phyloP scores from a whole-genome alignment of 441 rosid genomes.

The Gossypium trilobum region DNA sequence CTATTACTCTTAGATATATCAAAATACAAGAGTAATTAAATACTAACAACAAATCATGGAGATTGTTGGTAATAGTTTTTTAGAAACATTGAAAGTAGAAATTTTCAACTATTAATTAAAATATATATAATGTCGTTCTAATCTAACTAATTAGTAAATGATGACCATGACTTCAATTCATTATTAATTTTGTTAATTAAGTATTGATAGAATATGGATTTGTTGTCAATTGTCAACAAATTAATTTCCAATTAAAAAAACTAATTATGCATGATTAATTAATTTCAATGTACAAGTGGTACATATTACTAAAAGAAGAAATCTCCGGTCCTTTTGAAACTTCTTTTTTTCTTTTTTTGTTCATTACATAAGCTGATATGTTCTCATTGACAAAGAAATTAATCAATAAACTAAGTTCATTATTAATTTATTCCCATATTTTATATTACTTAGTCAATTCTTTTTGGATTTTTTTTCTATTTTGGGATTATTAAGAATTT shows the following conservation, averaged over 20 bases:
- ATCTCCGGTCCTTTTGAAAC: no score
- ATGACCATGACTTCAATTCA: background rate
- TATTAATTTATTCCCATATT: no score
- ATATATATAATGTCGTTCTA: background rate
- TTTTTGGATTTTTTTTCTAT: no score
- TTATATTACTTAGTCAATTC: no score
- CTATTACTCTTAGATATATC: no score
- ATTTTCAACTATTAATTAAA: background rate
- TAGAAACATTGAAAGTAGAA: background rate
- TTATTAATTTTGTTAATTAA: background rate
- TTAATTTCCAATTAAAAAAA: conserved; percentile 1
- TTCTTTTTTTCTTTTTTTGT: no score
- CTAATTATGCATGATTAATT: background rate
- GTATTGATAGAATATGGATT: background rate
- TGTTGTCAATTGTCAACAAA: conserved; percentile 17
- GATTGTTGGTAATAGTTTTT: background rate
- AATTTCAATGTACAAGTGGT: background rate
- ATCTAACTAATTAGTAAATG: background rate
- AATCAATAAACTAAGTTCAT: no score
- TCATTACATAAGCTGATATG: no score
- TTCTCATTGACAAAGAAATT: no score
- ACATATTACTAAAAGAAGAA: no score
- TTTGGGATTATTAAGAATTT: no score
- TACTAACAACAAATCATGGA: background rate
- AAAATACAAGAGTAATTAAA: background rate